Base-by-base conservation (phyloP, 2,329 filamentous ascomycete genomes). In the Gyromitra esculenta region DNA sequence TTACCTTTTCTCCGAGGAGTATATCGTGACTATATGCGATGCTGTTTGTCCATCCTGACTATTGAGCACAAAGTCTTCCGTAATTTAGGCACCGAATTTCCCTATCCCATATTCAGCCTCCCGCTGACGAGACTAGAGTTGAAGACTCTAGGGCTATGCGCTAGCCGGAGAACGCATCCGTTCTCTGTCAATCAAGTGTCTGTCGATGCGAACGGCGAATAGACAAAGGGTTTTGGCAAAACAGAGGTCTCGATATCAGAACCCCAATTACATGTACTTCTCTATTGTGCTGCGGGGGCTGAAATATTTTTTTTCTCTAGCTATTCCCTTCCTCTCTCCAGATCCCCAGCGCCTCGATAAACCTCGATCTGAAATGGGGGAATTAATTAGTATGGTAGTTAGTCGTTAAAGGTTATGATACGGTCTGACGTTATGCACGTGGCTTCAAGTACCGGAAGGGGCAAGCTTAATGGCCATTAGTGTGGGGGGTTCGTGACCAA, bases 151-250 rank as follows among this genome's bases (percentile, higher is more conserved):
- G 15, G 18, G 9, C 31, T 11, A 41, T 48, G 18, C 45, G 45
- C 43, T 37, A 54, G 41, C 45, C 67, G 45, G 67, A 54, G n/a
- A 41, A 41, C 25, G 21, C n/a, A 54, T 70, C 56, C 65, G 25
- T 31, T 15, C 54, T 18, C 64, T 57, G 8, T 7, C 48, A 31
- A 21, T 6, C 13, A 57, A n/a, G 18, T 59, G 18, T 31, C 56
- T 18, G 56, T 39, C 13, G 56, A 60, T 41, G 25, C 48, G 18
- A 9, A 39, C n/a, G 56, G 39, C 52, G 15, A 59, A 37, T 25
- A 52, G 8, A 9, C 9, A n/a, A 35, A 57, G 54, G 7, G 11
- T n/a, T 57, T 13, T n/a, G 35, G 54, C 9, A 9, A 54, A 59
- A 39, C 37, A 60, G 57, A 6, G n/a, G 35, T 41, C 35, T 21